Evolutionary conservation across 192 early-diverging fungal species (phyloP).

Genomic region (Linderina pennispora): DNA sequence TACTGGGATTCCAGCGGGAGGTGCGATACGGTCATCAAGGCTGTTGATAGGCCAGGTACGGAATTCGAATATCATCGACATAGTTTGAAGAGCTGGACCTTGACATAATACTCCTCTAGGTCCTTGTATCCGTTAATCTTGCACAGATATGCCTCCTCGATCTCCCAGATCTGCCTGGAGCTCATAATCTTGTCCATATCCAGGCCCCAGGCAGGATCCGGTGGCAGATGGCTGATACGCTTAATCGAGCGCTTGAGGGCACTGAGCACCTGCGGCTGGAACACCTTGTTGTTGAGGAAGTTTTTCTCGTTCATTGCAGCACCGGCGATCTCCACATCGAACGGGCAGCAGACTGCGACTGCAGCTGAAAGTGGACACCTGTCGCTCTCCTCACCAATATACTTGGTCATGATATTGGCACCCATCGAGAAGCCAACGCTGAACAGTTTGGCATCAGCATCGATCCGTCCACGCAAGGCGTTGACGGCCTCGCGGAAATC

Average conservation of each 20-base stretch:
- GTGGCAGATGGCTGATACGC: constrained; percentile 31
- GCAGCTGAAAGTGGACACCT: constrained; percentile 62
- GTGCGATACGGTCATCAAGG: constrained; percentile 79
- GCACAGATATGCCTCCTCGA: constrained; percentile 70
- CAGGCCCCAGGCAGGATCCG: constrained; percentile 26
- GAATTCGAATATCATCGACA: constrained; percentile 58
- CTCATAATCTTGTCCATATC: constrained; percentile 46
- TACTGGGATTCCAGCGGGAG: constrained; percentile 57
- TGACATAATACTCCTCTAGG: constrained; percentile 70
- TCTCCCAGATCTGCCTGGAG: constrained; percentile 64
- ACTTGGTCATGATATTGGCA: constrained; percentile 86
- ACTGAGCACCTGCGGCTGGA: constrained; percentile 51
- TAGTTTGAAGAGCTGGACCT: constrained; percentile 50
- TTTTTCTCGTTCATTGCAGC: constrained; percentile 48
- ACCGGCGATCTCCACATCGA: constrained; percentile 57
- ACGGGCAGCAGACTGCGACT: constrained; percentile 80
- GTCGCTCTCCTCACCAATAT: constrained; percentile 71
- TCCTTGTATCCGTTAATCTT: constrained; percentile 64
- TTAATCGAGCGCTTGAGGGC: constrained; percentile 47
- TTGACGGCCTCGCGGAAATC: constrained; percentile 47
- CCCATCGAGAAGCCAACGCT: constrained; percentile 89
- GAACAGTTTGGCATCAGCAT: constrained; percentile 56
- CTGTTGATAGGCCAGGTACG: constrained; percentile 78
- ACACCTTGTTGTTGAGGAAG: constrained; percentile 49
- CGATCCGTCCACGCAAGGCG: constrained; percentile 32